These are phyloP conservation scores for Fraxinus cuspidata DNA, from an alignment of 257 asterid genomes.

Conservation along the genomic window DNA sequence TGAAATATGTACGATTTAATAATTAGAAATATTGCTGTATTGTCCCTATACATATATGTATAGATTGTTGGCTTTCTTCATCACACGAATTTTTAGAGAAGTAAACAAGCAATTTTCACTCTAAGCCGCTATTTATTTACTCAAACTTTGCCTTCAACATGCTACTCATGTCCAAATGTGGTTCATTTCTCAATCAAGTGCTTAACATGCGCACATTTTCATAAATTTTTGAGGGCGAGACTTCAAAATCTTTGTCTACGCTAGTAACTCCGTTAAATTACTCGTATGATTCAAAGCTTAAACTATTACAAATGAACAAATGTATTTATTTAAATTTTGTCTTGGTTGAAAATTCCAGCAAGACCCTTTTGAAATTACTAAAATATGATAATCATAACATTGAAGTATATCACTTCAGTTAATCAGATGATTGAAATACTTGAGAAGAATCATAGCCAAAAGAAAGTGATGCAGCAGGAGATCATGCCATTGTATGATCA, in stretches of 20 bases:
- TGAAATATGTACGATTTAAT: too few species aligned
- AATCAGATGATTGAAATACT: constrained; percentile 2
- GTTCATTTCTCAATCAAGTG: too few species aligned
- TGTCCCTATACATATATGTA: too few species aligned
- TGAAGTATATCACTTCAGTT: background rate
- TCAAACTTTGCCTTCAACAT: too few species aligned
- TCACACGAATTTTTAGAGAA: background rate
- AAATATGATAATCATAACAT: background rate
- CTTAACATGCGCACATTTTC: background rate
- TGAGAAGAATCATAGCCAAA: background rate
- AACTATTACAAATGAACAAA: background rate
- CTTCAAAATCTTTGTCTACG: background rate
- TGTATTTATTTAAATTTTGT: background rate
- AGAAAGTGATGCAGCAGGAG: background rate
- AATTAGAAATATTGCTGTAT: too few species aligned
- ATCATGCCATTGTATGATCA: background rate
- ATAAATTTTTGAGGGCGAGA: background rate
- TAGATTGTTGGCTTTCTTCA: background rate
- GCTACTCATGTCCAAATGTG: too few species aligned
- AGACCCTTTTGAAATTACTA: background rate
- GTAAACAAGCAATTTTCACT: background rate
- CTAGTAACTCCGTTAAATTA: too few species aligned
- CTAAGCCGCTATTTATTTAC: too few species aligned
- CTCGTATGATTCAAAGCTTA: background rate
- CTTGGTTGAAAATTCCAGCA: background rate